Evolutionary conservation across 352 stramenopile genomes (phyloP).

Genomic region (Phytophthora sp.): DNA sequence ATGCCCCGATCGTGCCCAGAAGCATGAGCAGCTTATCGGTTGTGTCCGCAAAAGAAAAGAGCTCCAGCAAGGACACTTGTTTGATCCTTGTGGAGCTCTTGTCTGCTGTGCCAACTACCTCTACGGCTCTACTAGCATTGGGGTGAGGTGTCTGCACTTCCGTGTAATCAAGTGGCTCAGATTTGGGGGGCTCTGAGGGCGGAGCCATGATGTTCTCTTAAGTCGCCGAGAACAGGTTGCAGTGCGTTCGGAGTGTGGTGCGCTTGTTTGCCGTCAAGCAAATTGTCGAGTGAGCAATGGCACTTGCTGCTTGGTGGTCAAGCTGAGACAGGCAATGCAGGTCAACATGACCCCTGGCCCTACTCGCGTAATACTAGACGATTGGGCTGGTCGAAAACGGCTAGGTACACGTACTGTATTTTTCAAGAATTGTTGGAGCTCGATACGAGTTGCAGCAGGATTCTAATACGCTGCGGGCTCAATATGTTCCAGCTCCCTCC

Average conservation of each 20-base stretch:
- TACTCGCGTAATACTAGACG: too few relatives aligned
- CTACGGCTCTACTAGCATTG: background rate
- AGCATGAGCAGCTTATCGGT: slow-evolving; percentile 30
- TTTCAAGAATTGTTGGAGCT: too few relatives aligned
- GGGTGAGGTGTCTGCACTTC: background rate
- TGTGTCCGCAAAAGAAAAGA: slow-evolving; percentile 28
- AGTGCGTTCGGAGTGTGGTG: too few relatives aligned
- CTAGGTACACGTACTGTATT: too few relatives aligned
- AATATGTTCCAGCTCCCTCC: too few relatives aligned
- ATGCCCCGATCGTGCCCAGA: slow-evolving; percentile 6
- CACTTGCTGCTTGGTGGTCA: too few relatives aligned
- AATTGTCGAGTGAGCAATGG: background rate
- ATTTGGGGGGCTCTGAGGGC: background rate
- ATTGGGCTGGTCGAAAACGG: too few relatives aligned
- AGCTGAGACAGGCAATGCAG: too few relatives aligned
- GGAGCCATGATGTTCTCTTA: background rate
- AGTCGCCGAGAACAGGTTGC: background rate
- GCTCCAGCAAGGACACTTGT: slow-evolving; percentile 13
- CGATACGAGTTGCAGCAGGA: too few relatives aligned
- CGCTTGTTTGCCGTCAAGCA: background rate
- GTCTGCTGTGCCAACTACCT: background rate
- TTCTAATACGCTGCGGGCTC: too few relatives aligned
- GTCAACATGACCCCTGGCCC: too few relatives aligned
- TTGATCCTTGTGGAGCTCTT: slow-evolving; percentile 2
- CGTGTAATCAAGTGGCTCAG: background rate